A percentile compares a stretch with the other conserved stretches of the same genome.
Evolutionary conservation across 805 yeast species (phyloP).

Genomic region (Starmerella sp.): DNA sequence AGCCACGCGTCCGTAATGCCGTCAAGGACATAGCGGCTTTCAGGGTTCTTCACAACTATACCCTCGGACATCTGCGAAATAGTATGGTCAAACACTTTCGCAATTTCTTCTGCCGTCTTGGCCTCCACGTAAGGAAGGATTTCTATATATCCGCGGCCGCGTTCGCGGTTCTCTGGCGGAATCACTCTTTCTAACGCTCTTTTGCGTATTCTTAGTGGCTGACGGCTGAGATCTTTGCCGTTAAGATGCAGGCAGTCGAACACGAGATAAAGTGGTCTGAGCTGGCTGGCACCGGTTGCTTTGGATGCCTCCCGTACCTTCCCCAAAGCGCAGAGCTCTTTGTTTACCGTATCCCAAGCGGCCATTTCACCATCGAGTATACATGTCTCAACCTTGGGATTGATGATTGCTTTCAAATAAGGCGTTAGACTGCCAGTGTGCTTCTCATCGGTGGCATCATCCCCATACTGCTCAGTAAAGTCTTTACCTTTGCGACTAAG

Average conservation of each 20-base stretch:
- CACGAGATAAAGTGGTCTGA: slow-evolving; percentile 33
- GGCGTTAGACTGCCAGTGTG: slow-evolving; percentile 44
- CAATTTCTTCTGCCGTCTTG: slow-evolving; percentile 41
- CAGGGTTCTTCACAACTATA: slow-evolving; percentile 56
- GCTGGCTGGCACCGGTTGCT: background rate
- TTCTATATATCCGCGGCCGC: slow-evolving; percentile 18
- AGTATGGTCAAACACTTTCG: slow-evolving; percentile 43
- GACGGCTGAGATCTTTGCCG: slow-evolving; percentile 46
- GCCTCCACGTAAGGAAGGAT: slow-evolving; percentile 32
- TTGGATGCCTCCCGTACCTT: slow-evolving; percentile 43
- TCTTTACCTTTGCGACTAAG: slow-evolving; percentile 50
- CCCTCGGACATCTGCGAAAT: slow-evolving; percentile 67
- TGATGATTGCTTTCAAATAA: slow-evolving; percentile 28
- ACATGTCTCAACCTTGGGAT: slow-evolving; percentile 28
- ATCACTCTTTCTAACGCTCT: slow-evolving; percentile 38
- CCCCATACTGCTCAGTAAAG: slow-evolving; percentile 44
- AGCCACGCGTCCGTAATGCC: slow-evolving; percentile 61
- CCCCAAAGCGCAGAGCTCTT: slow-evolving; percentile 63
- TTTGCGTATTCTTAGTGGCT: slow-evolving; percentile 48
- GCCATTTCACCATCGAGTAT: slow-evolving; percentile 90
- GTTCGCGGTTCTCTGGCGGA: slow-evolving; percentile 26
- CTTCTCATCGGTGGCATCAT: slow-evolving; percentile 41
- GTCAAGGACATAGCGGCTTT: slow-evolving; percentile 49
- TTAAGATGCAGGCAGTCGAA: slow-evolving; percentile 69
- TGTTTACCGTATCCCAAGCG: slow-evolving; percentile 53